These are phyloP conservation scores for Leishmania aethiopica DNA, from an alignment of 208 protist genomes.

Conservation along the genomic window DNA sequence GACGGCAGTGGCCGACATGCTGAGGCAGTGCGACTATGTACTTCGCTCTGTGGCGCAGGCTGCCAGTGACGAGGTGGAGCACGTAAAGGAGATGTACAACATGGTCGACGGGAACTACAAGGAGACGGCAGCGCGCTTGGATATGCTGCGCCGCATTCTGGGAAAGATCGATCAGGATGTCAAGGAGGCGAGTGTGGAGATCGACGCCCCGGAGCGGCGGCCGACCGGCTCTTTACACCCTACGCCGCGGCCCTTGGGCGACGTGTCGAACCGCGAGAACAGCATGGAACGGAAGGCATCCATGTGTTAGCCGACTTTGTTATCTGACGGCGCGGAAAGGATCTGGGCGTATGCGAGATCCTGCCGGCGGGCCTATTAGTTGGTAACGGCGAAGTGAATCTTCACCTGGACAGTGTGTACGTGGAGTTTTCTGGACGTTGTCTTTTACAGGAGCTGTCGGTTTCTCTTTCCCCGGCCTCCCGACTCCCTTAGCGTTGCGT, in stretches of 20 bases:
- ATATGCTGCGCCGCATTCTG: constrained; percentile 42
- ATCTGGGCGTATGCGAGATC: background rate
- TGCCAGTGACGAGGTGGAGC: constrained; percentile 28
- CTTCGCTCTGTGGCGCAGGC: constrained; percentile 25
- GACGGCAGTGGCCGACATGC: constrained; percentile 36
- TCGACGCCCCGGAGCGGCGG: constrained; percentile 24
- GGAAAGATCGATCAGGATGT: constrained; percentile 60
- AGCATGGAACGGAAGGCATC: constrained; percentile 17
- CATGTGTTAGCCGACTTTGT: background rate
- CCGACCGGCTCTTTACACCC: background rate
- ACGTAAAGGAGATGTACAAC: constrained; percentile 39
- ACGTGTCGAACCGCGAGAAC: constrained; percentile 34
- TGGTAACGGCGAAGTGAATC: background rate
- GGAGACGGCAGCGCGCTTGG: constrained; percentile 36
- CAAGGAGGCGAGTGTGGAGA: constrained; percentile 43
- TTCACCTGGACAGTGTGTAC: too few relatives aligned
- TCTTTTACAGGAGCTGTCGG: too few relatives aligned
- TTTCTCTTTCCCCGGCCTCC: too few relatives aligned
- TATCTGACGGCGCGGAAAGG: background rate
- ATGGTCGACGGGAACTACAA: constrained; percentile 38
- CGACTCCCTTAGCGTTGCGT: too few relatives aligned
- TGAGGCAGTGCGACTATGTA: constrained; percentile 11
- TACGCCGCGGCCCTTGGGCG: constrained; percentile 11
- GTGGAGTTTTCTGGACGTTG: too few relatives aligned
- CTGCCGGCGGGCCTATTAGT: background rate